phyloP scores from a whole-genome alignment of 2,329 filamentous ascomycete genomes.

The Dothideomycetidae sp. region DNA sequence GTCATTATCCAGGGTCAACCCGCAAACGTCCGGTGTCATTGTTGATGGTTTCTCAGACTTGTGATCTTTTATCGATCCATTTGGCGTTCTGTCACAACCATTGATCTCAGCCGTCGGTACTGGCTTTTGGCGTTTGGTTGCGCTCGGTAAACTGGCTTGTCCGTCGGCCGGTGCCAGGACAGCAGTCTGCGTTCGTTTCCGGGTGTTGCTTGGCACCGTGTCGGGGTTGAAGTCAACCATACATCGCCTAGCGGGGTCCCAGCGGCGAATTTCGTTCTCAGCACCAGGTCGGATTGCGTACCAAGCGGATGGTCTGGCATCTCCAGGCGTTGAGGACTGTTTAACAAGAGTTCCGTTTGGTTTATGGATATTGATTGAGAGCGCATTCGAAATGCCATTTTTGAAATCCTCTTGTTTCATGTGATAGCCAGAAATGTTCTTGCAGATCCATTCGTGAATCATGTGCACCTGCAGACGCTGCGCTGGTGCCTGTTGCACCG shows the following conservation, averaged over 20 bases:
- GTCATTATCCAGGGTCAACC: too few relatives aligned
- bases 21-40: too few relatives aligned
- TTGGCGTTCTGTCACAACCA: too few relatives aligned
- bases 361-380: neutral
- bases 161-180: too few relatives aligned
- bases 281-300: slow-evolving; percentile 15
- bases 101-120: too few relatives aligned
- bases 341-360: neutral
- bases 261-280: slow-evolving; percentile 14
- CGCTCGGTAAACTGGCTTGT: too few relatives aligned
- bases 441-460: slow-evolving; percentile 18
- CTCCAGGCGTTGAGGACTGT: neutral
- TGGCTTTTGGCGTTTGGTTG: too few relatives aligned
- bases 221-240: neutral
- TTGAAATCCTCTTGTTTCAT: slow-evolving; percentile 13
- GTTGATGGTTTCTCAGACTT: too few relatives aligned
- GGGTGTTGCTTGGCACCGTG: neutral
- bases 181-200: too few relatives aligned
- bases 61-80: too few relatives aligned
- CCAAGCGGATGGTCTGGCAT: slow-evolving; percentile 8
- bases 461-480: slow-evolving; percentile 13
- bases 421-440: slow-evolving; percentile 18
- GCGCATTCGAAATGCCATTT: slow-evolving; percentile 3
- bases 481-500: slow-evolving; percentile 15
- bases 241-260: slow-evolving; percentile 11